phyloP scores from a whole-genome alignment of 2,329 filamentous ascomycete genomes.

The Aspergillus sp. region DNA sequence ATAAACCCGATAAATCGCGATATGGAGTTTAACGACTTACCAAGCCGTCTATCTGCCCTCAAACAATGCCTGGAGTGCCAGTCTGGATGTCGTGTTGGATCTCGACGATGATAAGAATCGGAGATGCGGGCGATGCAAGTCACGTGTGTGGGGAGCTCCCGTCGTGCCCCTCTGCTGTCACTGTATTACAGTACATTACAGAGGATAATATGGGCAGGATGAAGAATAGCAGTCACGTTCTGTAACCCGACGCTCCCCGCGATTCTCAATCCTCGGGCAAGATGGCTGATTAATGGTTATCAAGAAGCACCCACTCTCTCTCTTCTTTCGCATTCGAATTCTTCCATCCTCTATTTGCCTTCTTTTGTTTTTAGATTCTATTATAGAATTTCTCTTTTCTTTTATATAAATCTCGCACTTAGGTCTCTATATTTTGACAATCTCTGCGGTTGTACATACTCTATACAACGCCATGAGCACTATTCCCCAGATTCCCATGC shows the following conservation, averaged over 20 bases:
- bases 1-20: no score
- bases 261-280: conserved; percentile 1
- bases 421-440: background rate
- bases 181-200: conserved; percentile 5
- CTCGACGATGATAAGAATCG: background rate
- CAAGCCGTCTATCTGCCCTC: no score
- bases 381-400: background rate
- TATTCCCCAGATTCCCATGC: conserved; percentile 47
- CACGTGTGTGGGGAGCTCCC: conserved; percentile 22
- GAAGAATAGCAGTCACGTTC: no score
- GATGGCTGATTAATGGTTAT: conserved; percentile 1
- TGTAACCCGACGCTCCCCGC: conserved; percentile 3
- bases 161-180: conserved; percentile 7
- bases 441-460: no score
- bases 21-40: no score
- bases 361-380: background rate
- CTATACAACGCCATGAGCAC: conserved; percentile 20
- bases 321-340: background rate
- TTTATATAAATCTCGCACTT: background rate
- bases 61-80: no score
- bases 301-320: background rate
- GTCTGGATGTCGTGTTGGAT: no score
- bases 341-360: background rate
- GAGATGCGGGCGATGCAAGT: conserved; percentile 12
- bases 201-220: background rate